Evolutionary conservation across 2,329 filamentous ascomycete genomes (phyloP), one percentile per base, ranked within the genome.

Genomic region (Talaromyces albobiverticillius): DNA sequence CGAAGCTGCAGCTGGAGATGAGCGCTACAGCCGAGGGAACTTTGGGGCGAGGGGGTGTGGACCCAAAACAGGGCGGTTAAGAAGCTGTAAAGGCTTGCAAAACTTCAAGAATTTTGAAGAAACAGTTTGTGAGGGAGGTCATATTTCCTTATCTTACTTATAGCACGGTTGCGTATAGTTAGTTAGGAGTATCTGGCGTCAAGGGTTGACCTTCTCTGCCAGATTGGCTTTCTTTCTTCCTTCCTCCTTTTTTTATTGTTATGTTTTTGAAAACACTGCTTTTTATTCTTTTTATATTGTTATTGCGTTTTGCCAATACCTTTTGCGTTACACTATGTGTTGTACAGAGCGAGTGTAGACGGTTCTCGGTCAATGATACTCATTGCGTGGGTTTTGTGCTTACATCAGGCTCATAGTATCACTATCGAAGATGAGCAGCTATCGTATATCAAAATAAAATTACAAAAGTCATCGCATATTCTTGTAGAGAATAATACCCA

Each of bases 121-220:
- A 34, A 42, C 20, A 20, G 38, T 51, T 32, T 42, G 26, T 16
- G 26, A 34, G 47, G 29, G 25, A 18, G 25, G 36, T 43, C 48
- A 20, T 50, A 50, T 50, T 38, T 32, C 36, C 47, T 50, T 36
- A 41, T n/a, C n/a, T n/a, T n/a, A 36, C 34, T 48, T 50, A 29
- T 50, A 50, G 36, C 47, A 50, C 36, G 36, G 38, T 34, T 43
- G 48, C 48, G 48, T 18, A 43, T 26, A 25, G 43, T 34, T 18
- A 51, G 38, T 43, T 23, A 42, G 48, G 48, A 38, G 26, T 51
- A 9, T 40, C 16, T 40, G 36, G 36, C 36, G 36, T 41, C 7
- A 32, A 43, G 48, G 38, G 25, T 43, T 50, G 38, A 43, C 38
- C 20, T 51, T 22, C 20, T 52, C 40, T 38, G 31, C 38, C 43